Percentiles rank a stretch among this genome's conserved stretches.
These are phyloP conservation scores for Davidsoniella neocaledoniae DNA, from an alignment of 2,329 filamentous ascomycete genomes.

Conservation along the genomic window DNA sequence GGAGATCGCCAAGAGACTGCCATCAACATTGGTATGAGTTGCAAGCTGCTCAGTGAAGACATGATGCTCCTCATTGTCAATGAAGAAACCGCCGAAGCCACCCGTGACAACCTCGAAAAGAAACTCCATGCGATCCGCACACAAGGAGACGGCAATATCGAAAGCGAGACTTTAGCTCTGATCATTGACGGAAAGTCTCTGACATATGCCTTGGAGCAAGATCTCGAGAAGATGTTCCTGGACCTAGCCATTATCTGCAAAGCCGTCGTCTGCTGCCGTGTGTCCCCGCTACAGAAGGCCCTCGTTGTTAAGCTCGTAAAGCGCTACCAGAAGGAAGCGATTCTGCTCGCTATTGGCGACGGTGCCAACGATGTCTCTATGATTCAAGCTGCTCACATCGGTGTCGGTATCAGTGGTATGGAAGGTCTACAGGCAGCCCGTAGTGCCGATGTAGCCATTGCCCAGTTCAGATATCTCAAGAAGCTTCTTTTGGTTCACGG, in stretches of 20 bases:
- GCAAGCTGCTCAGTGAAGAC: slow-evolving; percentile 93
- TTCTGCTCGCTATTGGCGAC: slow-evolving; percentile 89
- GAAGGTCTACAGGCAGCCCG: slow-evolving; percentile 94
- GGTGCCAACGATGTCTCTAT: slow-evolving; percentile 99
- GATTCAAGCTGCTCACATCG: slow-evolving; percentile 97
- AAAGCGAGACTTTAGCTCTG: slow-evolving; percentile 74
- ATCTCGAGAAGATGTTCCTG: slow-evolving; percentile 82
- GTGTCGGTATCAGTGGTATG: slow-evolving; percentile 89
- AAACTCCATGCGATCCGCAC: slow-evolving; percentile 81
- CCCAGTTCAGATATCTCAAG: slow-evolving; percentile 84
- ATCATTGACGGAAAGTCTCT: slow-evolving; percentile 94
- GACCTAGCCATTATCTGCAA: slow-evolving; percentile 93
- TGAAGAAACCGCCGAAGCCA: slow-evolving; percentile 64
- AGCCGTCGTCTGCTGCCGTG: slow-evolving; percentile 95
- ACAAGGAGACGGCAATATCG: slow-evolving; percentile 59
- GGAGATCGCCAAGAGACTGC: slow-evolving; percentile 96
- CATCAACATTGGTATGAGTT: slow-evolving; percentile 99
- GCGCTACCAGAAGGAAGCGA: slow-evolving; percentile 70
- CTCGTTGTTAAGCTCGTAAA: slow-evolving; percentile 97
- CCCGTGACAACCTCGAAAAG: slow-evolving; percentile 78
- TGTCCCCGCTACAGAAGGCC: slow-evolving; percentile 92
- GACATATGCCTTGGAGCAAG: slow-evolving; percentile 82
- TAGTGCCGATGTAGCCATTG: slow-evolving; percentile 90
- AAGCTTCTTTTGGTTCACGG: slow-evolving; percentile 92
- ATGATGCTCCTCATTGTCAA: slow-evolving; percentile 97